These are phyloP conservation scores for Aspergillaceae sp. DNA, from an alignment of 2,329 filamentous ascomycete genomes.

Conservation along the genomic window DNA sequence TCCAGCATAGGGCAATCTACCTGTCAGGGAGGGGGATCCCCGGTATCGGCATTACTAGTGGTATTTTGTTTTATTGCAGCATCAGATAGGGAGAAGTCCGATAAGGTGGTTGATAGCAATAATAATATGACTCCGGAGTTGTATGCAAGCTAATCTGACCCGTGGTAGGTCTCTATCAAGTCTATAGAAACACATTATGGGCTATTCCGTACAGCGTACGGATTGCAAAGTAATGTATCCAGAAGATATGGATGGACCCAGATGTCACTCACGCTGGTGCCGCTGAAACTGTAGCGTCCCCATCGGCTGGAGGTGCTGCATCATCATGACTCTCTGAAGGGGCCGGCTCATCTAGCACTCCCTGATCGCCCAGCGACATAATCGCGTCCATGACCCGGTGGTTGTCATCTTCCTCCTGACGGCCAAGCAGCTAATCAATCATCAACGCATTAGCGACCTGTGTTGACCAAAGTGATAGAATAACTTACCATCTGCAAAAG, in stretches of 20 bases:
- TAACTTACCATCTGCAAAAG: constrained; percentile 35
- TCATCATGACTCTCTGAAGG: not conserved
- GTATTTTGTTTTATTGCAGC: not conserved
- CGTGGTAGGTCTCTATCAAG: no score
- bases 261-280: no score
- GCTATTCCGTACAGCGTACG: no score
- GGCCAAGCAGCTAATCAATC: constrained; percentile 29
- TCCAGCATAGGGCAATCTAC: not conserved
- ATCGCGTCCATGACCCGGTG: constrained; percentile 36
- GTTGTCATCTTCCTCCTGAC: constrained; percentile 36
- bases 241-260: no score
- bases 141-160: no score
- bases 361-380: constrained; percentile 33
- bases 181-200: no score
- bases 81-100: not conserved
- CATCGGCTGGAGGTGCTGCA: not conserved
- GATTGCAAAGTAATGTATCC: no score
- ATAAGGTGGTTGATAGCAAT: not conserved
- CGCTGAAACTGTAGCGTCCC: not conserved
- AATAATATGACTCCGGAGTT: no score
- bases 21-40: not conserved
- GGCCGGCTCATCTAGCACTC: constrained; percentile 23
- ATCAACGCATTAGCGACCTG: constrained; percentile 2
- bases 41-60: not conserved
- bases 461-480: not conserved